Percentiles rank a stretch among this genome's conserved stretches.
These are phyloP conservation scores for Colletotrichum sp. DNA, from an alignment of 2,329 filamentous ascomycete species.

Conservation along the genomic window DNA sequence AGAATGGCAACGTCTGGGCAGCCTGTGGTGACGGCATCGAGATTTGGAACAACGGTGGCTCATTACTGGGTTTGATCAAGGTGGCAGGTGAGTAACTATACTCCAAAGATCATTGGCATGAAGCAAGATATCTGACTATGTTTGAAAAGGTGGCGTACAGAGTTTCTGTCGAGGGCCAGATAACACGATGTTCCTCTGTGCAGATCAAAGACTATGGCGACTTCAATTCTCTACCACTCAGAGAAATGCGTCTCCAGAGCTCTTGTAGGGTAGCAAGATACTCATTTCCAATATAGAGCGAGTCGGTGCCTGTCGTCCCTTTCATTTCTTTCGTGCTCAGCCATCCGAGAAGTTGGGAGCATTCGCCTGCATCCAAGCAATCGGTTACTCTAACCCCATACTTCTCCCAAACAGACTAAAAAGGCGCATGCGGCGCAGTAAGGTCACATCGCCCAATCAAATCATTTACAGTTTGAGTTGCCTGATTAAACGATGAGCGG, in stretches of 20 bases:
- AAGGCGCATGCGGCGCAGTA: not conserved
- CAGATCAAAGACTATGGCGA: constrained; percentile 50
- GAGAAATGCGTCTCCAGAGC: not conserved
- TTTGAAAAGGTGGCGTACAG: constrained; percentile 42
- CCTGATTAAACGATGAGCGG: not conserved
- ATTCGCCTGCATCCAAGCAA: not conserved
- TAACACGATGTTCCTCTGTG: constrained; percentile 51
- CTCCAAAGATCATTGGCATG: not conserved
- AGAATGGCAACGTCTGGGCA: constrained; percentile 51
- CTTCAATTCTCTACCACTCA: constrained; percentile 32
- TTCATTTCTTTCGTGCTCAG: not conserved
- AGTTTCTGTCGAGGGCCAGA: constrained; percentile 48
- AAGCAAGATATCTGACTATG: not conserved
- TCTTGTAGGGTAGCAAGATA: not conserved
- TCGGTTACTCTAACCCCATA: not conserved
- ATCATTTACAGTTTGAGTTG: not conserved
- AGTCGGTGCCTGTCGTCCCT: not conserved
- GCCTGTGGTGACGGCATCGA: constrained; percentile 55
- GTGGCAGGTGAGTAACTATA: constrained; percentile 33
- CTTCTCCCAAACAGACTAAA: not conserved
- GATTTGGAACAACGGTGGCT: constrained; percentile 49
- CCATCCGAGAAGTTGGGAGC: not conserved
- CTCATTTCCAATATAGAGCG: not conserved
- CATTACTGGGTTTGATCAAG: constrained; percentile 45
- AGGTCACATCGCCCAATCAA: not conserved